phyloP scores from a whole-genome alignment of 352 stramenopile genomes.

The Globisporangium polare region DNA sequence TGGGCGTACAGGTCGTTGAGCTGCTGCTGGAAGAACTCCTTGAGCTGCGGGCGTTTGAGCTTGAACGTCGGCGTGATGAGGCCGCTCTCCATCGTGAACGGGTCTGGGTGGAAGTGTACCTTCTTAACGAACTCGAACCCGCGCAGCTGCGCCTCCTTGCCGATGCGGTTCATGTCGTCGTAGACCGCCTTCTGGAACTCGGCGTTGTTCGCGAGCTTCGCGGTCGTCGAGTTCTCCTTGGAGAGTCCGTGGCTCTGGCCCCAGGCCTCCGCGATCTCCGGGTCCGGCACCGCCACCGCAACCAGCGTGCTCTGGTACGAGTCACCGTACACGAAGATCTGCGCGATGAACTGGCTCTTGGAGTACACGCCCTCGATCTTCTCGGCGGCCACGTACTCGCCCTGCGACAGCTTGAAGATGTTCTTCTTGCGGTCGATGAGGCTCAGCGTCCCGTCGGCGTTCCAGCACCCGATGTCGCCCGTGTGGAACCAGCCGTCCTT shows the following conservation, averaged over 20 bases:
- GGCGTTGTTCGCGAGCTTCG: conserved; percentile 37
- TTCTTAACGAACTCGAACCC: conserved; percentile 93
- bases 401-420: conserved; percentile 94
- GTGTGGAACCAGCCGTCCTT: conserved; percentile 96
- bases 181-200: conserved; percentile 66
- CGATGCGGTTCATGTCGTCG: conserved; percentile 57
- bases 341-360: conserved; percentile 91
- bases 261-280: conserved; percentile 57
- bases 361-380: conserved; percentile 96
- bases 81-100: conserved; percentile 89
- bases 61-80: conserved; percentile 97
- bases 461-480: conserved; percentile 95
- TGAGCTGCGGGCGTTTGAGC: conserved; percentile 85
- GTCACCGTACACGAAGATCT: conserved; percentile 96
- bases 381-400: conserved; percentile 96
- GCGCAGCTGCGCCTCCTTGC: conserved; percentile 65
- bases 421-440: conserved; percentile 94
- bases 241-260: conserved; percentile 31
- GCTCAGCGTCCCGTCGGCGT: conserved; percentile 89
- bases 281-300: conserved; percentile 88
- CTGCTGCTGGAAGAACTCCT: conserved; percentile 42
- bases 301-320: conserved; percentile 93
- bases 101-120: conserved; percentile 79
- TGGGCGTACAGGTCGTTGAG: conserved; percentile 52
- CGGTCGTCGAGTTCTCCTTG: conserved; percentile 26